Evolutionary conservation across 179 eudicot genomes (phyloP).

Genomic region (Heliamphora pulchella): DNA sequence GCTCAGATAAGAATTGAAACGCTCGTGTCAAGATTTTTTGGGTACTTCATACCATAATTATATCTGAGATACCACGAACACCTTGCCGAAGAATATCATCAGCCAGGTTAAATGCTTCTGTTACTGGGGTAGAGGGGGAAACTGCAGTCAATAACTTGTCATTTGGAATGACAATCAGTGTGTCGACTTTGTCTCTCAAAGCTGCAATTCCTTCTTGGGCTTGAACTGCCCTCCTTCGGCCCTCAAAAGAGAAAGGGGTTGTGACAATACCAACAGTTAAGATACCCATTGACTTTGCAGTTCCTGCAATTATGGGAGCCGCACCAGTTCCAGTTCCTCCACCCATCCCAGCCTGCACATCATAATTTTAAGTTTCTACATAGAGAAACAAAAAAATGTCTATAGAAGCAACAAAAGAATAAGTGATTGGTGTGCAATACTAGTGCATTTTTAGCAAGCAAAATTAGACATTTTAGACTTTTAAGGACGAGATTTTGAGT

Average conservation of each 20-base stretch:
- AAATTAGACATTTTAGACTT: too few species aligned
- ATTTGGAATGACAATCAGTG: conserved; percentile 90
- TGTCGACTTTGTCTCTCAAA: conserved; percentile 91
- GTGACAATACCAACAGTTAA: conserved; percentile 97
- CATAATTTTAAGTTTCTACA: neutral
- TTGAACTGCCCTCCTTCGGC: conserved; percentile 88
- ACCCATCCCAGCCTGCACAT: conserved; percentile 94
- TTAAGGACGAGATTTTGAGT: too few species aligned
- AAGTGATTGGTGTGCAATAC: neutral
- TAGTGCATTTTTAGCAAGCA: too few species aligned
- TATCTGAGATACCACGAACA: conserved; percentile 96
- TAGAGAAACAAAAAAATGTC: conserved; percentile 14
- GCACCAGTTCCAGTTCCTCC: conserved; percentile 99
- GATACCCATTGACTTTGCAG: conserved; percentile 90
- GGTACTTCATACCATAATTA: conserved; percentile 63
- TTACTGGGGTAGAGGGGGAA: conserved; percentile 89
- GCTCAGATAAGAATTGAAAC: neutral
- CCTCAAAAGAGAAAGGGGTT: conserved; percentile 92
- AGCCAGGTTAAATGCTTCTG: conserved; percentile 95
- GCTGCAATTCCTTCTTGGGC: conserved; percentile 99
- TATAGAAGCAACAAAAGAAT: neutral
- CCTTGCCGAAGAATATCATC: conserved; percentile 99
- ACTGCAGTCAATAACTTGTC: conserved; percentile 92
- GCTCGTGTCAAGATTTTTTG: neutral
- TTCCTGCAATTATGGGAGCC: conserved; percentile 85